Conservation (phyloP, 306 rosid genomes). For the Canavalia gladiata region DNA sequence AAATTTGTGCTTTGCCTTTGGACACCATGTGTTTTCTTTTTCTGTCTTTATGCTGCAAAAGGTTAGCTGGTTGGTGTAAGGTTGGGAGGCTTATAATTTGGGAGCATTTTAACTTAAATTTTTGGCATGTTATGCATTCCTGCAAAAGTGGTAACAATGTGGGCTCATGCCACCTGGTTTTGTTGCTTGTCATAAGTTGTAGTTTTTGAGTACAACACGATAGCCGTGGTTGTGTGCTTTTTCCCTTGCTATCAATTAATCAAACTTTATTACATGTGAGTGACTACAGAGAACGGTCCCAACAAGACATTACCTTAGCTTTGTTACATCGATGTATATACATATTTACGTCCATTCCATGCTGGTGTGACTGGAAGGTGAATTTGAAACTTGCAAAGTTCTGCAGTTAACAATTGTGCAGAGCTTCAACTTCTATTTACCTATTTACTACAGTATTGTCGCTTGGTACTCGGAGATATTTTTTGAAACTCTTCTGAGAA, state of each 20-base stretch:
- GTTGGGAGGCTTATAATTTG: constrained; percentile 48
- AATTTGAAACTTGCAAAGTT: constrained; percentile 34
- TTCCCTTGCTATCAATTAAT: constrained; percentile 57
- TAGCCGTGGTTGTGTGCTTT: constrained; percentile 52
- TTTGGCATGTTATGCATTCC: constrained; percentile 62
- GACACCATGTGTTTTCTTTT: constrained; percentile 52
- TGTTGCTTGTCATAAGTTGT: constrained; percentile 61
- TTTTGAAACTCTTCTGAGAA: constrained; percentile 3
- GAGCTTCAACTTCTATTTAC: constrained; percentile 25
- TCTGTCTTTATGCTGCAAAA: constrained; percentile 56
- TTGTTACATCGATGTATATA: too few relatives aligned
- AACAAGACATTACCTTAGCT: constrained; percentile 48
- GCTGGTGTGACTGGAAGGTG: constrained; percentile 40
- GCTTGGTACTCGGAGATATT: constrained; percentile 5
- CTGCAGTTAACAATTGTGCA: background rate
- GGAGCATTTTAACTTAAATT: constrained; percentile 53
- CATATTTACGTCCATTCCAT: constrained; percentile 36
- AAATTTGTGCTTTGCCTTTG: constrained; percentile 56
- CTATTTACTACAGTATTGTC: constrained; percentile 28
- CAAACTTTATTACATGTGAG: constrained; percentile 66
- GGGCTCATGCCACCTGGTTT: constrained; percentile 68
- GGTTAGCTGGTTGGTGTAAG: constrained; percentile 55
- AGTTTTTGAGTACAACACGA: constrained; percentile 56
- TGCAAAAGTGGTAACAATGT: constrained; percentile 59
- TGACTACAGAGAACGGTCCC: constrained; percentile 60